Conservation (phyloP, 1,284 basidiomycete genomes). For the Dichomitus squalens region DNA sequence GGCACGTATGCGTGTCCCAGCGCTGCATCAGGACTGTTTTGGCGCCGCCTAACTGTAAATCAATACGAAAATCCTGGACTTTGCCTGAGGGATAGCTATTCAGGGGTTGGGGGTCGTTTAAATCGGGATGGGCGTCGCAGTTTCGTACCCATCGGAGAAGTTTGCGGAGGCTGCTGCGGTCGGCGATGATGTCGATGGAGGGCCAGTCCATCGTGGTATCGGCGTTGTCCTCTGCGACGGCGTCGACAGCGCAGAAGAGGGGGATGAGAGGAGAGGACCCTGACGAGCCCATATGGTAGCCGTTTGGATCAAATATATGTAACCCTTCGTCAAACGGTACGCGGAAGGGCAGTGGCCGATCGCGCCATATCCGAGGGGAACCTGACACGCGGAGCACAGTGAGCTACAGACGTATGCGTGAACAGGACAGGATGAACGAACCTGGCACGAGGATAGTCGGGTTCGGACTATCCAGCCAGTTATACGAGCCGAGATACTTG, state of each 20-base stretch:
- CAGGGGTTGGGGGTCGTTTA: background rate
- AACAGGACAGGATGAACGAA: conserved; percentile 11
- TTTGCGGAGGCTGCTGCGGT: conserved; percentile 59
- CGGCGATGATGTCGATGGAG: conserved; percentile 54
- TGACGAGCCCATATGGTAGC: conserved; percentile 36
- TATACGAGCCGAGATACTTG: conserved; percentile 53
- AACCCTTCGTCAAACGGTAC: conserved; percentile 48
- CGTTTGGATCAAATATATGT: conserved; percentile 53
- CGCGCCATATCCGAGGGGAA: conserved; percentile 53
- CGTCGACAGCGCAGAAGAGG: conserved; percentile 50
- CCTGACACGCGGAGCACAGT: conserved; percentile 36
- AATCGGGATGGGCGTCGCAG: background rate
- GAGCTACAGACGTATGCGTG: background rate
- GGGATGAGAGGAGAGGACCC: conserved; percentile 45
- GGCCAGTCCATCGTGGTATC: conserved; percentile 44
- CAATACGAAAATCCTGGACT: conserved; percentile 51
- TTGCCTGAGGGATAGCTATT: conserved; percentile 4
- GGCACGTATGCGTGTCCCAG: conserved; percentile 19
- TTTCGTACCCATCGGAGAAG: conserved; percentile 49
- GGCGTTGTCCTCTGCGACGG: conserved; percentile 31
- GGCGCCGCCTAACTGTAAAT: conserved; percentile 53
- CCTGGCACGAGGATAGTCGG: conserved; percentile 59
- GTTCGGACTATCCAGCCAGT: conserved; percentile 43
- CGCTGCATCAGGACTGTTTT: conserved; percentile 55
- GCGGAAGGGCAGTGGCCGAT: conserved; percentile 44